A percentile compares a stretch with the other conserved stretches of the same genome.
Evolutionary conservation across 1,284 basidiomycete species (phyloP).

Genomic region (Naganishia sp.): DNA sequence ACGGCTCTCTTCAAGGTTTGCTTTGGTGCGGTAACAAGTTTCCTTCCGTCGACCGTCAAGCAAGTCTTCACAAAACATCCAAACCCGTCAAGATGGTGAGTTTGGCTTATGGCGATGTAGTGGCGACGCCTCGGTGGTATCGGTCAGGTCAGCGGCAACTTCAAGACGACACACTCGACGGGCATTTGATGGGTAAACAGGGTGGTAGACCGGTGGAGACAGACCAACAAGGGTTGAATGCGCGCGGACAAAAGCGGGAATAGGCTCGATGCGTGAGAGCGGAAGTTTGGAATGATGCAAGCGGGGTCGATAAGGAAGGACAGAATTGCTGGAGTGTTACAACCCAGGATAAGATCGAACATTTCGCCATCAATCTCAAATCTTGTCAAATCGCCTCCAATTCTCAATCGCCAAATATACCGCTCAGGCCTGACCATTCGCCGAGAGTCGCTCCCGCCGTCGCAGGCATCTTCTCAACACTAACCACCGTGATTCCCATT

Average conservation of each 20-base stretch:
- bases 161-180: neutral
- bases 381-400: neutral
- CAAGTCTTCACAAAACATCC: slow-evolving; percentile 29
- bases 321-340: too few relatives aligned
- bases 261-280: too few relatives aligned
- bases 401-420: neutral
- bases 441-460: too few relatives aligned
- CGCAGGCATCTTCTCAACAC: neutral
- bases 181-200: neutral
- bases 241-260: too few relatives aligned
- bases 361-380: too few relatives aligned
- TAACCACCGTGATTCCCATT: neutral
- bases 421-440: neutral
- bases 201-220: too few relatives aligned
- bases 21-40: slow-evolving; percentile 7
- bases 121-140: neutral
- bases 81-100: slow-evolving; percentile 30
- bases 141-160: slow-evolving; percentile 9
- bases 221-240: neutral
- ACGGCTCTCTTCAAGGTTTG: slow-evolving; percentile 28
- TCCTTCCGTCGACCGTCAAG: slow-evolving; percentile 28
- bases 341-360: too few relatives aligned
- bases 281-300: neutral
- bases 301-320: neutral
- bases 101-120: neutral